Base-by-base conservation (phyloP, 2,329 filamentous ascomycete species). In the Colletotrichum incanum region DNA sequence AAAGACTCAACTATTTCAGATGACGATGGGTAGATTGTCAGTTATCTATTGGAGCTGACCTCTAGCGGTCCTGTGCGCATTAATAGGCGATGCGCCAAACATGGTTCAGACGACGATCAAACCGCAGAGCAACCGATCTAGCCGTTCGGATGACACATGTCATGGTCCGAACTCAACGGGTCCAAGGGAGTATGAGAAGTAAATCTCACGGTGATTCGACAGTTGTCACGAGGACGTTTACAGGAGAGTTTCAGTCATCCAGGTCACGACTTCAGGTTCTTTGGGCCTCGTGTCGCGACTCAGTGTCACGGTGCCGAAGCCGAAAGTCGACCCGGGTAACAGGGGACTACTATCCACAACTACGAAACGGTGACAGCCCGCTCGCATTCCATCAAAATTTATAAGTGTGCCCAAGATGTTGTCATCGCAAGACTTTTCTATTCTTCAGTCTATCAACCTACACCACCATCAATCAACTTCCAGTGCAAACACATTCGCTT, bases 51-150 rank as follows among this genome's bases (percentile, higher is more conserved):
- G 2, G n/a, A 20, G 4, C 5, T 8, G 9, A 18, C 20, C 31
- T 12, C 18, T 37, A 16, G 31, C 5, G 31, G 20, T 1, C 20
- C 18, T 55, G 52, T 14, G 4, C 31, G 69, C 69, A 69, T 72
- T 69, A 26, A 60, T 18, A 28, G 20, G 18, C 31, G 31, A 54
- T 50, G 50, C 20, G 55, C 55, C n/a, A 71, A 73, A 67, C 62
- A 52, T 62, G 62, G 55, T 62, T 71, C 61, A 73, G 67, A 67
- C 49, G 71, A 71, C 71, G 67, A 73, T 73, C 71, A 73, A 66
- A 71, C 71, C 28, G 61, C 37, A 58, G 31, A 26, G 5, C 31
- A 18, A 39, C 67, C 45, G 61, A 63, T 16, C 55, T 55, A 20
- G 28, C 67, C 56, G 71, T 71, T 71, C 67, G 71, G 67, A 73